Conservation (phyloP, 495 filamentous ascomycete species). For the Aspergillus asperescens region DNA sequence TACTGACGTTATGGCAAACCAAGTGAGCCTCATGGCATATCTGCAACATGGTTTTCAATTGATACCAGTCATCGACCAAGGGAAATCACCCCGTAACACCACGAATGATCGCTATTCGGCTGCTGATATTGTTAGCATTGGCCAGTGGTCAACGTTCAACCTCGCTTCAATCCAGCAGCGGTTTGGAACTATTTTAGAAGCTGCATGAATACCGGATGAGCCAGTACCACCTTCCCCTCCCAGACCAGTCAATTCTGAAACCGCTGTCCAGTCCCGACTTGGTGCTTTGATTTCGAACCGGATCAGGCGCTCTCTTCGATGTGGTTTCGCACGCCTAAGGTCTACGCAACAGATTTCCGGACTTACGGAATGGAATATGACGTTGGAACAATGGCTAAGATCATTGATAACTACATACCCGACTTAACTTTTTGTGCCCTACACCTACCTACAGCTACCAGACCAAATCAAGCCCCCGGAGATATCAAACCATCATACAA, state of each 20-base stretch:
- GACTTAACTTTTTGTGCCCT: constrained; percentile 9
- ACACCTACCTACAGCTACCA: background rate
- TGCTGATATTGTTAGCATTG: background rate
- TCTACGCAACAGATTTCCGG: background rate
- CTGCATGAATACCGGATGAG: background rate
- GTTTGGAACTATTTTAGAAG: background rate
- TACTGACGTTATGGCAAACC: background rate
- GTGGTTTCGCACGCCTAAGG: constrained; percentile 6
- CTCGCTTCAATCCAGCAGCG: background rate
- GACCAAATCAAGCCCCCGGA: constrained; percentile 14
- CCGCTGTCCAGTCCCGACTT: background rate
- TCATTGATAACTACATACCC: constrained; percentile 12
- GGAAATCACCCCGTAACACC: background rate
- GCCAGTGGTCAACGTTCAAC: background rate
- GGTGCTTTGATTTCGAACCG: background rate
- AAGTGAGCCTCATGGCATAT: background rate
- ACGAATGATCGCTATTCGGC: background rate
- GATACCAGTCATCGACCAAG: background rate
- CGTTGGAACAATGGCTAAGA: background rate
- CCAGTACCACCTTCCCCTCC: background rate
- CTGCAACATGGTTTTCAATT: background rate
- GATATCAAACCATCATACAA: constrained; percentile 21
- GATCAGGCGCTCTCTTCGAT: constrained; percentile 10
- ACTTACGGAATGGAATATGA: background rate
- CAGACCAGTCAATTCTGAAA: background rate